phyloP scores from a whole-genome alignment of 164 flowering plant genomes.

The Taxillus chinensis region DNA sequence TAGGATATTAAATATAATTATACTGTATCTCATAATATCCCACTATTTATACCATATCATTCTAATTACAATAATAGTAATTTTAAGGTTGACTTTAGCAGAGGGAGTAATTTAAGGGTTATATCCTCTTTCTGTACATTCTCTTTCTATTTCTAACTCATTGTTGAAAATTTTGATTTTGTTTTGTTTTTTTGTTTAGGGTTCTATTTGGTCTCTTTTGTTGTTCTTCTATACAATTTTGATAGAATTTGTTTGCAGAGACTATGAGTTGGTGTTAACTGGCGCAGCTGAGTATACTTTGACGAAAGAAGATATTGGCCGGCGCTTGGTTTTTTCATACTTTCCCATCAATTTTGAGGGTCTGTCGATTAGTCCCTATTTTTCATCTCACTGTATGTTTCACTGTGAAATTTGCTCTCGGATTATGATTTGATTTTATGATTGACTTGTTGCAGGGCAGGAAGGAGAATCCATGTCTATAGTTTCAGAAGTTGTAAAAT shows the following conservation, averaged over 20 bases:
- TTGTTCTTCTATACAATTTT: background rate
- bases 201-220: background rate
- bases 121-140: too few relatives aligned
- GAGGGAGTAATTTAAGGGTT: too few relatives aligned
- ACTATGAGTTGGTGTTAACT: slow-evolving; percentile 36
- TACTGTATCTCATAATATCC: too few relatives aligned
- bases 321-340: slow-evolving; percentile 59
- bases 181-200: background rate
- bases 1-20: too few relatives aligned
- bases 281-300: slow-evolving; percentile 75
- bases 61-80: too few relatives aligned
- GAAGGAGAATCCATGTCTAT: slow-evolving; percentile 73
- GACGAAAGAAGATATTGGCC: slow-evolving; percentile 80
- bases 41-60: too few relatives aligned
- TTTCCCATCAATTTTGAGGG: slow-evolving; percentile 92
- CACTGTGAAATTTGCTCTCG: background rate
- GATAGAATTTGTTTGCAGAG: slow-evolving; percentile 34
- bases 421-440: background rate
- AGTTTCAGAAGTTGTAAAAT: slow-evolving; percentile 48
- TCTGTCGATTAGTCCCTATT: slow-evolving; percentile 12
- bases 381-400: background rate
- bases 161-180: too few relatives aligned
- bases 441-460: slow-evolving; percentile 44
- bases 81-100: too few relatives aligned
- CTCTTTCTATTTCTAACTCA: too few relatives aligned